Conservation (phyloP, 2,329 filamentous ascomycete species). For the Lecanoromycetidae sp. region DNA sequence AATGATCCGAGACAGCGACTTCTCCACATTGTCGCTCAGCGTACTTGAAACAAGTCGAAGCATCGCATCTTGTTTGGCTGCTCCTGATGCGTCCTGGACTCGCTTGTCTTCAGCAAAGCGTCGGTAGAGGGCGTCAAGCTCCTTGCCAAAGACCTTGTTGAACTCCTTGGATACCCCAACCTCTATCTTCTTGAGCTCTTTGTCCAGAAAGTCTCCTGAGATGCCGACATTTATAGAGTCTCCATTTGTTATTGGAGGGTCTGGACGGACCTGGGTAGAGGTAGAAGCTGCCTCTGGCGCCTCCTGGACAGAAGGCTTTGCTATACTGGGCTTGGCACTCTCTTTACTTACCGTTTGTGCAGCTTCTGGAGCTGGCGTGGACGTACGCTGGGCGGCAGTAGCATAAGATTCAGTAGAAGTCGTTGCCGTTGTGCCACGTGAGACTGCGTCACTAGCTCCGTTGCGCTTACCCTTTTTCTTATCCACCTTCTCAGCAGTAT, state of each 20-base stretch:
- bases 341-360: constrained; percentile 6
- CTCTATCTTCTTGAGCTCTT: constrained; percentile 47
- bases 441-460: constrained; percentile 33
- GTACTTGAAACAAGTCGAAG: constrained; percentile 57
- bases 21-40: constrained; percentile 59
- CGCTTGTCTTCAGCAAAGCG: constrained; percentile 59
- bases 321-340: not conserved
- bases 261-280: constrained; percentile 10
- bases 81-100: constrained; percentile 48
- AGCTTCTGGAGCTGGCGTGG: constrained; percentile 2
- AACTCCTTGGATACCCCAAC: constrained; percentile 38
- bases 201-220: constrained; percentile 48
- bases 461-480: constrained; percentile 54
- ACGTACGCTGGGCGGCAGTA: constrained; percentile 10
- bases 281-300: constrained; percentile 1
- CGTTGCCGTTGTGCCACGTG: constrained; percentile 37
- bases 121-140: constrained; percentile 45
- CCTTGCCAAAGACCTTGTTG: constrained; percentile 34
- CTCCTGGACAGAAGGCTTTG: constrained; percentile 5
- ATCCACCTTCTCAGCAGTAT: constrained; percentile 41
- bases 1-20: constrained; percentile 65
- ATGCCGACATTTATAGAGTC: constrained; percentile 25
- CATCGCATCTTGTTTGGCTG: constrained; percentile 57
- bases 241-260: constrained; percentile 16
- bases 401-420: constrained; percentile 20